phyloP scores from a whole-genome alignment of 495 filamentous ascomycete species.

The Friedmanniomyces simplex region DNA sequence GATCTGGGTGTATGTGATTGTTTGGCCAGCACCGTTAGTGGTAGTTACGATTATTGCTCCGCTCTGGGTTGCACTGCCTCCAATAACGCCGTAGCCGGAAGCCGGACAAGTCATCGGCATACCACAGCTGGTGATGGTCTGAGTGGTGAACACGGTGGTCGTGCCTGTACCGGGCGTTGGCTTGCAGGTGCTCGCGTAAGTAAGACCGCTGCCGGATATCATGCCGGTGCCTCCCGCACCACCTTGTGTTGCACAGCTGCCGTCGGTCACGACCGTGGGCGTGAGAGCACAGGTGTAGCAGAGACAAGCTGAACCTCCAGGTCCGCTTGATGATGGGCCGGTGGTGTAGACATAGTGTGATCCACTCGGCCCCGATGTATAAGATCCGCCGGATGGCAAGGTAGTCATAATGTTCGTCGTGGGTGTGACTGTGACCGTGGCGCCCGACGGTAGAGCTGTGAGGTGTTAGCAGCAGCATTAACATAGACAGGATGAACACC shows the following conservation, averaged over 20 bases:
- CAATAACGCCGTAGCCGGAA: slow-evolving; percentile 1
- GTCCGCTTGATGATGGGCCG: too few relatives aligned
- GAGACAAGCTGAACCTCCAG: not conserved
- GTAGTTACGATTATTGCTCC: slow-evolving; percentile 6
- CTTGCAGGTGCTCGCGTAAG: slow-evolving; percentile 1
- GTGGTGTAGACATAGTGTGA: slow-evolving; percentile 6
- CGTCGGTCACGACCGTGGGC: slow-evolving; percentile 5
- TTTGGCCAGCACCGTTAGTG: not conserved
- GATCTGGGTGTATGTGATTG: slow-evolving; percentile 10
- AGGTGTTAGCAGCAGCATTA: not conserved
- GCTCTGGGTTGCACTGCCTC: slow-evolving; percentile 3
- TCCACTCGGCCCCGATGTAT: slow-evolving; percentile 1
- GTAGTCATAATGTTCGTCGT: not conserved
- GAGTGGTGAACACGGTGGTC: slow-evolving; percentile 15
- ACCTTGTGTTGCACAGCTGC: too few relatives aligned
- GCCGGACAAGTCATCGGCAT: slow-evolving; percentile 15
- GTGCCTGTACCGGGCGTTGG: slow-evolving; percentile 1
- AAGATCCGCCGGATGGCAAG: not conserved
- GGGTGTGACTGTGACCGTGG: slow-evolving; percentile 7
- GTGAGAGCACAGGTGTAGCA: slow-evolving; percentile 17
- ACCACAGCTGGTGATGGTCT: slow-evolving; percentile 15
- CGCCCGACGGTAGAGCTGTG: slow-evolving; percentile 6
- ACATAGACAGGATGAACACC: not conserved
- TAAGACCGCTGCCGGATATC: not conserved
- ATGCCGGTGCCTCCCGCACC: not conserved